Base-by-base conservation (phyloP, 805 yeast species). In the Candida maris region DNA sequence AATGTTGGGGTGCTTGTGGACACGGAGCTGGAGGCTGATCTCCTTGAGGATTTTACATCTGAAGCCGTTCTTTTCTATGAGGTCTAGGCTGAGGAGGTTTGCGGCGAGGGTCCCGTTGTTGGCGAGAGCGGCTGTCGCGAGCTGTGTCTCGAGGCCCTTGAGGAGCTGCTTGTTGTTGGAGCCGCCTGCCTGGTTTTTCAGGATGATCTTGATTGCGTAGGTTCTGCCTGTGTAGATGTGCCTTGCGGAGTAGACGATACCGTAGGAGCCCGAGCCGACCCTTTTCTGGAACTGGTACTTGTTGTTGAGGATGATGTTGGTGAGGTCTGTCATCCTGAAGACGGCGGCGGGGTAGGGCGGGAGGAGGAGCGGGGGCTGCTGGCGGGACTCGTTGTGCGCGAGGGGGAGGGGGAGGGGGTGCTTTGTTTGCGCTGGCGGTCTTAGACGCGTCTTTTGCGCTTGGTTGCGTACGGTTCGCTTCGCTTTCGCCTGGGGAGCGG, bases 231-330 rank as follows among this genome's bases (percentile, higher is more conserved):
- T 70, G 28, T 48, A 52, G 15, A 68, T 45, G 53, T 86, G 82
- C 40, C 70, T 59, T 3, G 85, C 88, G 13, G 75, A 67, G 64
- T 82, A 85, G 6, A 87, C 91, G 21, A 82, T 67, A 4, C 95
- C 95, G 51, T 81, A 87, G 16, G 95, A 88, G 19, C 96, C 96
- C 0, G 91, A 74, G 6, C 96, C 95, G 8, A 82, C 71, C 46
- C 75, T 71, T 41, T 61, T 64, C 39, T 68, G 65, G 49, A 75
- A 60, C 38, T 62, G 64, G 45, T 64, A 65, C 18, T 65, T 62
- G 45, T 59, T 55, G 44, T 61, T 63, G 13, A 63, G 41, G 5
- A 57, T 51, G 3, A 63, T 45, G 22, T 53, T 56, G 1, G 61
- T 37, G 6, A 61, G 46, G 30, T 54, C 59, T 34, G 48, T 51